Evolutionary conservation across 306 rosid species (phyloP), one percentile per base, ranked within the genome.

Genomic region (Cucurbita moschata): DNA sequence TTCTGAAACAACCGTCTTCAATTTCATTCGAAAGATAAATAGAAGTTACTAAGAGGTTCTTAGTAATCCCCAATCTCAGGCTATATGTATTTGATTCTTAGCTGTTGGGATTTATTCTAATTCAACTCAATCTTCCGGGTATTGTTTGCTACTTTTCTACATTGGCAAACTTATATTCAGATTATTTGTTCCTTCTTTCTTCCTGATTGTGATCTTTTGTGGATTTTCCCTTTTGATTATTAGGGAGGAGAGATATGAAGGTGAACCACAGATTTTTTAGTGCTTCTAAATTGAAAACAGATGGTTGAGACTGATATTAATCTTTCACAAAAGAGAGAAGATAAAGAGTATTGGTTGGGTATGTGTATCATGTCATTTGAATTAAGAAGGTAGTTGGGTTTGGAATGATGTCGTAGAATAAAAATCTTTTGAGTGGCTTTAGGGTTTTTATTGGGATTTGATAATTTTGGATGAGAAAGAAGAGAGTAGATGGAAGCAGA

Each of bases 401-500:
- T 72, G 52, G 18, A 58, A 73, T 54, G 54, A 39, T 9, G 30
- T 67, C 39, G 39, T 73, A 53, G 35, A 63, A 79, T 47, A 80
- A 69, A 76, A 72, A 68, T 73, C n/a, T 72, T 72, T 43, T 42
- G 62, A 23, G 54, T 55, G 11, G 71, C 57, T 30, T 50, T 70
- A 8, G 44, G 7, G 5, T 8, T 13, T 39, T 79, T 69, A 11
- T 56, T 42, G 8, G 44, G 44, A 42, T 7, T 42, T 42, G 44
- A 4, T 6, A 38, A 62, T n/a, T 57, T 64, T 39, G 65, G 60
- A 74, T 53, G 30, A 43, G 55, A 16, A 30, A 47, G 64, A 26
- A 59, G 76, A 47, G 6, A 70, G 42, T 55, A 71, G 35, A 88
- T 88, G 97, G 94, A 86, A 75, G 55, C 76, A 23, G 18, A 44